A percentile compares a stretch with the other conserved stretches of the same genome.
These are phyloP conservation scores for Saksenaea oblongispora DNA, from an alignment of 371 early-diverging fungal species.

Conservation along the genomic window DNA sequence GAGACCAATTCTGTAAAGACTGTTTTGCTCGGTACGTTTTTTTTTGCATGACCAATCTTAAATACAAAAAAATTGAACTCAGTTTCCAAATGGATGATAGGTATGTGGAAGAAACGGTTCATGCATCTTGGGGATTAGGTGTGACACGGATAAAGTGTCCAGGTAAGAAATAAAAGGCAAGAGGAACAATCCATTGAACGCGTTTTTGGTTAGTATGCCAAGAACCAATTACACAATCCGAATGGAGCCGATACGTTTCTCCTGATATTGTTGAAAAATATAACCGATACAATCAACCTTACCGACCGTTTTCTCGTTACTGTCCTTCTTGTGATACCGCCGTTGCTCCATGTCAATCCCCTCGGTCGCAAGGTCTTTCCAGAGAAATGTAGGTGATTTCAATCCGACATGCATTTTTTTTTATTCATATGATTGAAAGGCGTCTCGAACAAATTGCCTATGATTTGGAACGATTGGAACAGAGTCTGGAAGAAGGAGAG, in stretches of 20 bases:
- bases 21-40: conserved; percentile 67
- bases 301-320: conserved; percentile 57
- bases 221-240: conserved; percentile 53
- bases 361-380: conserved; percentile 28
- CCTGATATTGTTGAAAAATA: conserved; percentile 46
- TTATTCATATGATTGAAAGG: too few relatives aligned
- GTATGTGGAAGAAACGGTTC: conserved; percentile 64
- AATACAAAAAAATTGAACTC: neutral
- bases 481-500: neutral
- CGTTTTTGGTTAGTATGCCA: conserved; percentile 48
- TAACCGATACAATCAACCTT: conserved; percentile 66
- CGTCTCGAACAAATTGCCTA: conserved; percentile 4
- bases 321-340: conserved; percentile 52
- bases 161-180: conserved; percentile 21
- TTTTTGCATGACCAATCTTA: neutral
- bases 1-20: conserved; percentile 69
- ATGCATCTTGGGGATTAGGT: conserved; percentile 66
- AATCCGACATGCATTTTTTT: too few relatives aligned
- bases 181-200: neutral
- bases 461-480: conserved; percentile 5
- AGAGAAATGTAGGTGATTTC: conserved; percentile 30
- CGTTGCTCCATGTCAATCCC: conserved; percentile 44
- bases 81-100: too few relatives aligned
- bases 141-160: conserved; percentile 67
- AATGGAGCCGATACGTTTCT: conserved; percentile 61